These are phyloP conservation scores for Arbutus unedo DNA, from an alignment of 148 eudicot genomes.

Conservation along the genomic window DNA sequence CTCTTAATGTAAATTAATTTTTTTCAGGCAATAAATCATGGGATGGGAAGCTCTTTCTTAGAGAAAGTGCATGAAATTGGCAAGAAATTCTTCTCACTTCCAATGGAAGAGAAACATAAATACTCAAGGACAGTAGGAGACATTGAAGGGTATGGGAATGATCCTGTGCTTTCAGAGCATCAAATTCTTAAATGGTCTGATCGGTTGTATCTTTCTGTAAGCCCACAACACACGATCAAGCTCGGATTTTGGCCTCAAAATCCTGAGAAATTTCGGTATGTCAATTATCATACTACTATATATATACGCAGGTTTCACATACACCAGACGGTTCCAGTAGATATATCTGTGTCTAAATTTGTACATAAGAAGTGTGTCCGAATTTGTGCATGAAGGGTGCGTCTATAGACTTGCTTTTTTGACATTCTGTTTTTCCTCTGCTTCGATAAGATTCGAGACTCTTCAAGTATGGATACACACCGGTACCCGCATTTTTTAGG, in stretches of 20 bases:
- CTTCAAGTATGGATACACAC: too few species aligned
- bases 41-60: conserved; percentile 40
- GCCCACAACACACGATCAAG: conserved; percentile 41
- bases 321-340: too few species aligned
- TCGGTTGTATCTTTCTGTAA: conserved; percentile 42
- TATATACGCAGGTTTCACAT: too few species aligned
- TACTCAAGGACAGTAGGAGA: conserved; percentile 33
- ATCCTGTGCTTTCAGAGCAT: conserved; percentile 33
- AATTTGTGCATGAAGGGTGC: too few species aligned
- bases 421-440: too few species aligned
- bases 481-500: too few species aligned
- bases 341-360: too few species aligned
- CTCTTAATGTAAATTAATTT: neutral
- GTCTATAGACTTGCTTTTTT: too few species aligned
- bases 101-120: conserved; percentile 49
- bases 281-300: neutral
- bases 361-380: too few species aligned
- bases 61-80: conserved; percentile 46
- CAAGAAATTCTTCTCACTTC: conserved; percentile 50
- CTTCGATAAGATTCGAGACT: too few species aligned
- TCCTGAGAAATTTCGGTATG: conserved; percentile 50
- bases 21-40: conserved; percentile 57
- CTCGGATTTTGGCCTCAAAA: conserved; percentile 57
- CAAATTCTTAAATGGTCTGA: conserved; percentile 69
- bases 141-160: conserved; percentile 59